phyloP scores from a whole-genome alignment of 202 grass and related monocot genomes.

The Alloteropsis angusta region DNA sequence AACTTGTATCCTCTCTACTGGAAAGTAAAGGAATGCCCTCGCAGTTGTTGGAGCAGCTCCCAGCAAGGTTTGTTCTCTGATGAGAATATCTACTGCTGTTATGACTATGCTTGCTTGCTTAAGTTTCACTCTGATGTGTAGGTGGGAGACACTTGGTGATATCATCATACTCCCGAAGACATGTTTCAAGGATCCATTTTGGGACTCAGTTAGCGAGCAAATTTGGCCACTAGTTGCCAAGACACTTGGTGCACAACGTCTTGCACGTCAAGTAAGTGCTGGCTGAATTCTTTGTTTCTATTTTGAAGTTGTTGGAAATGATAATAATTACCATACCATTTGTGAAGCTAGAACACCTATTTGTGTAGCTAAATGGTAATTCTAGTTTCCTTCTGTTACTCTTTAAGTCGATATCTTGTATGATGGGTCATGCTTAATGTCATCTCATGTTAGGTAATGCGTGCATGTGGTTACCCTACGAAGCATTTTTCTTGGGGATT shows the following conservation, averaged over 20 bases:
- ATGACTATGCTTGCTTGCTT: neutral
- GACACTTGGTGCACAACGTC: constrained; percentile 50
- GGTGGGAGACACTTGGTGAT: constrained; percentile 88
- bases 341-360: neutral
- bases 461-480: neutral
- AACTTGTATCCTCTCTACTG: constrained; percentile 57
- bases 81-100: neutral
- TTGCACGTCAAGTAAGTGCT: constrained; percentile 81
- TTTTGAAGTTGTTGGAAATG: neutral
- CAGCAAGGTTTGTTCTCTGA: constrained; percentile 57
- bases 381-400: neutral
- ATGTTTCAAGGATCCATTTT: constrained; percentile 73
- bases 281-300: neutral
- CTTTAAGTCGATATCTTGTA: neutral
- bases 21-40: constrained; percentile 46
- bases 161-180: constrained; percentile 74
- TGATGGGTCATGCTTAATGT: neutral
- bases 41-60: constrained; percentile 65
- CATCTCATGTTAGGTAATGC: neutral
- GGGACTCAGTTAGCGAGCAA: constrained; percentile 65
- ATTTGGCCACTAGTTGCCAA: constrained; percentile 85
- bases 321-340: neutral
- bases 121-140: constrained; percentile 19
- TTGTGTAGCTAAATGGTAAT: constrained; percentile 7
- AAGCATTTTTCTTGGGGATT: constrained; percentile 4